Evolutionary conservation across 169 alveolate species (phyloP).

Genomic region (Plasmodium berghei): DNA sequence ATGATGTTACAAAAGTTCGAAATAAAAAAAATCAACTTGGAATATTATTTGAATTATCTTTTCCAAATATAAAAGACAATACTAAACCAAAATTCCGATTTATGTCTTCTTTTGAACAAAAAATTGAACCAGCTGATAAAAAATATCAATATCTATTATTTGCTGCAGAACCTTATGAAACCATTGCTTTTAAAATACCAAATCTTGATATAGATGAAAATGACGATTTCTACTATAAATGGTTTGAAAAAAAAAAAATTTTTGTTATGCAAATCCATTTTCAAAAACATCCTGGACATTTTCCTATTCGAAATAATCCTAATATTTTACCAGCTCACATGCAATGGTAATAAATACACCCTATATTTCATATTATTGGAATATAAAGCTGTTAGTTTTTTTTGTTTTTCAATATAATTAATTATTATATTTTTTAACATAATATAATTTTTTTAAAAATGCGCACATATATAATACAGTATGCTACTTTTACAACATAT

Average conservation of each 20-base stretch:
- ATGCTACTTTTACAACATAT: no score
- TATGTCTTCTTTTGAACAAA: conserved; percentile 97
- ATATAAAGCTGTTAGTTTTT: not conserved
- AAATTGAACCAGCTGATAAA: conserved; percentile 94
- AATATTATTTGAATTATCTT: conserved; percentile 96
- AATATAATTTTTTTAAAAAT: no score
- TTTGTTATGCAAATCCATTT: conserved; percentile 93
- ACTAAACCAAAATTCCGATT: conserved; percentile 93
- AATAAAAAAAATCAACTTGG: conserved; percentile 95
- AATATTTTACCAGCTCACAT: conserved; percentile 23
- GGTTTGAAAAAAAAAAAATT: conserved; percentile 94
- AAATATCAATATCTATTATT: conserved; percentile 96
- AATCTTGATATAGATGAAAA: conserved; percentile 92
- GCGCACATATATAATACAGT: no score
- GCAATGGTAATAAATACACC: conserved; percentile 14
- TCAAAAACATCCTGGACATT: conserved; percentile 65
- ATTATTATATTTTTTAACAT: no score
- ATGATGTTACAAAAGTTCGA: conserved; percentile 95
- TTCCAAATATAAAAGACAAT: conserved; percentile 92
- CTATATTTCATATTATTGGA: no score
- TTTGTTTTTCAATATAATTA: not conserved
- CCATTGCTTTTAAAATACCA: conserved; percentile 97
- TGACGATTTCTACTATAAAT: conserved; percentile 91
- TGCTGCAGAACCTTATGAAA: conserved; percentile 99
- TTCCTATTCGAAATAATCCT: conserved; percentile 26